These are phyloP conservation scores for Zygosaccharomyces bailii DNA, from an alignment of 805 yeast genomes.

Conservation along the genomic window DNA sequence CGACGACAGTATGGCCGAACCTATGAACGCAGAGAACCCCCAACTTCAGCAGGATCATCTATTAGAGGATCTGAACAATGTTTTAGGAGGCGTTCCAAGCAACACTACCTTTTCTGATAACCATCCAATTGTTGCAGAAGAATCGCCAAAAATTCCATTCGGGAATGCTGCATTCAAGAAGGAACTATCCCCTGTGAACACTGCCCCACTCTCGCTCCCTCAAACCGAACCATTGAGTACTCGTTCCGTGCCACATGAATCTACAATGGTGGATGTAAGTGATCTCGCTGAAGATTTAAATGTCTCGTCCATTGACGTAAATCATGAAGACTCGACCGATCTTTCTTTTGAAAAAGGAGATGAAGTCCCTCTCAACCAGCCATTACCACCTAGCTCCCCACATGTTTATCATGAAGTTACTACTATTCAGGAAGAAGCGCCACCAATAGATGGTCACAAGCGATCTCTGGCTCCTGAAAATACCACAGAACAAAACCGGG, in stretches of 20 bases:
- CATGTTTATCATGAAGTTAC: constrained; percentile 31
- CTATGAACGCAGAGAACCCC: not conserved
- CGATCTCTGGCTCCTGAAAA: not conserved
- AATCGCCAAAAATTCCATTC: constrained; percentile 4
- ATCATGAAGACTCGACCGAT: constrained; percentile 30
- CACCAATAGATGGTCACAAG: constrained; percentile 7
- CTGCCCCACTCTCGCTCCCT: constrained; percentile 3
- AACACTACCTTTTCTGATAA: constrained; percentile 30
- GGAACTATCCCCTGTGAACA: not conserved
- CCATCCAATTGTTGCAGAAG: constrained; percentile 18
- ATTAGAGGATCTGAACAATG: constrained; percentile 27
- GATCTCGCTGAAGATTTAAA: constrained; percentile 20
- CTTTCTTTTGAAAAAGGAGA: constrained; percentile 38
- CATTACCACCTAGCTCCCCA: constrained; percentile 14
- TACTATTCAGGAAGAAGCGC: constrained; percentile 33
- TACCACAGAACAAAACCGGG: not conserved
- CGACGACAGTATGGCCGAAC: not conserved
- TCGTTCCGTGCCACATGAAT: not conserved
- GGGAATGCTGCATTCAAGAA: not conserved
- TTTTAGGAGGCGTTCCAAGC: constrained; percentile 22
- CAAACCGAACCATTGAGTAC: constrained; percentile 5
- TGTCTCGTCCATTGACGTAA: constrained; percentile 4
- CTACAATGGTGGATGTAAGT: constrained; percentile 10
- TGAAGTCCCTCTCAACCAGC: constrained; percentile 29
- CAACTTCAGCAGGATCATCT: constrained; percentile 16